phyloP scores from a whole-genome alignment of 2,329 filamentous ascomycete genomes.

The Aureobasidium sp. region DNA sequence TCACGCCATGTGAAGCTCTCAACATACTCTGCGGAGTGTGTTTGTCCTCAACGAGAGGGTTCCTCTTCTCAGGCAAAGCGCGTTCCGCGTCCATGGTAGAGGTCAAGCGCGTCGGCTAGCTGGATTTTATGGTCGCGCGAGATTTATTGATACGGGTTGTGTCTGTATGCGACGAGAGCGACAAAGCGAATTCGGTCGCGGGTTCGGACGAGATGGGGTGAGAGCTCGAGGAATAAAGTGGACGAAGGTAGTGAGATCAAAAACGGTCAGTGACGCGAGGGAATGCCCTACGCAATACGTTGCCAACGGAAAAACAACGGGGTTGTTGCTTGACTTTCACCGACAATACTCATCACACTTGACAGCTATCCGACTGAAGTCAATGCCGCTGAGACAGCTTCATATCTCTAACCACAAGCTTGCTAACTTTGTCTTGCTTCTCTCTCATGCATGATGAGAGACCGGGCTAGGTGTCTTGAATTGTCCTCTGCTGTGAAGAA shows the following conservation, averaged over 20 bases:
- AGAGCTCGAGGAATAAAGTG: not conserved
- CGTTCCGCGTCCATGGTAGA: constrained; percentile 18
- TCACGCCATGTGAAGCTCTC: not conserved
- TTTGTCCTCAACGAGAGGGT: constrained; percentile 55
- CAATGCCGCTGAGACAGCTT: not conserved
- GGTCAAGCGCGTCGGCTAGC: not conserved
- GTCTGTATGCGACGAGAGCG: not conserved
- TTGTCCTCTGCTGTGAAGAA: not conserved
- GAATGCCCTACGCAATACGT: constrained; percentile 5
- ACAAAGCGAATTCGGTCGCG: not conserved
- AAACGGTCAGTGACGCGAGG: constrained; percentile 5
- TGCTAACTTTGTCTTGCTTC: not conserved
- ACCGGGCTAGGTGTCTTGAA: not conserved
- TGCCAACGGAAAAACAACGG: not conserved
- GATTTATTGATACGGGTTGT: not conserved
- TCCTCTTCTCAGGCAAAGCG: constrained; percentile 51
- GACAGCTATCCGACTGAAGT: not conserved
- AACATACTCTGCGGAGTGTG: constrained; percentile 55
- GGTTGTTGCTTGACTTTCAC: not conserved
- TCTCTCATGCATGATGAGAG: too few species aligned
- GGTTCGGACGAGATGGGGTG: not conserved
- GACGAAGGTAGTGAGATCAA: constrained; percentile 5
- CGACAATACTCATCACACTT: not conserved
- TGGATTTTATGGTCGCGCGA: not conserved
- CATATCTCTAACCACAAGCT: not conserved